A percentile compares a stretch with the other conserved stretches of the same genome.
Evolutionary conservation across 768 basidiomycete genomes (phyloP).

Genomic region (Hericium rajendrae): DNA sequence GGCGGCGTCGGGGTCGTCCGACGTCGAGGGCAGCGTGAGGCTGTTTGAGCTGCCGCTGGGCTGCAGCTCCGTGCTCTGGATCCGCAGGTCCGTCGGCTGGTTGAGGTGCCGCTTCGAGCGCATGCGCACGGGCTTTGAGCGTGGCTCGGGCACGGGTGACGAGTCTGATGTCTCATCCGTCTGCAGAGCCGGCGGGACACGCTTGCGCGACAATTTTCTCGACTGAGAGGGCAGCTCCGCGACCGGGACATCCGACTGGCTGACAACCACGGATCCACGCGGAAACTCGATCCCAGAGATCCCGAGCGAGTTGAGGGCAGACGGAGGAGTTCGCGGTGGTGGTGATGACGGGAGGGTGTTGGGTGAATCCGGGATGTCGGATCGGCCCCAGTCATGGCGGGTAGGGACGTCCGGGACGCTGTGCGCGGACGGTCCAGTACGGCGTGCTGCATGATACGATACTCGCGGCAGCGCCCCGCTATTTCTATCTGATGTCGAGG

Average conservation of each 20-base stretch:
- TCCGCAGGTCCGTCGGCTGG: slow-evolving; percentile 39
- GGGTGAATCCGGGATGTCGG: slow-evolving; percentile 30
- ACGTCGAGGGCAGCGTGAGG: slow-evolving; percentile 41
- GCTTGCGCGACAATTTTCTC: slow-evolving; percentile 29
- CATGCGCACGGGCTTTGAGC: slow-evolving; percentile 32
- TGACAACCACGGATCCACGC: slow-evolving; percentile 24
- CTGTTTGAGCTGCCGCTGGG: slow-evolving; percentile 29
- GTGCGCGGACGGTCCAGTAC: too few species aligned
- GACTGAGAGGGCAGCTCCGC: slow-evolving; percentile 20
- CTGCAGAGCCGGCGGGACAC: slow-evolving; percentile 16
- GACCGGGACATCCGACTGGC: slow-evolving; percentile 18
- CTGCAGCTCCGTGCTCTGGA: slow-evolving; percentile 13
- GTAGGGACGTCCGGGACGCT: not conserved
- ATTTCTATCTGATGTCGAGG: slow-evolving; percentile 22
- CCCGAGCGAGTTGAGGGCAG: slow-evolving; percentile 10
- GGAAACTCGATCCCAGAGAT: slow-evolving; percentile 20
- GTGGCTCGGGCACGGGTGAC: slow-evolving; percentile 27
- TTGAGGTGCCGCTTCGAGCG: slow-evolving; percentile 42
- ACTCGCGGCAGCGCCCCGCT: not conserved
- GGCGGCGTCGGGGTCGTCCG: slow-evolving; percentile 38
- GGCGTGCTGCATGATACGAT: not conserved
- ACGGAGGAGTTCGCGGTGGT: slow-evolving; percentile 30
- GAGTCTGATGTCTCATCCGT: slow-evolving; percentile 42
- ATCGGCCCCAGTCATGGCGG: slow-evolving; percentile 23
- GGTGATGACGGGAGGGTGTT: slow-evolving; percentile 28